A percentile compares a stretch with the other conserved stretches of the same genome.
phyloP scores from a whole-genome alignment of 495 filamentous ascomycete genomes.

The Trichocladium antarcticum region DNA sequence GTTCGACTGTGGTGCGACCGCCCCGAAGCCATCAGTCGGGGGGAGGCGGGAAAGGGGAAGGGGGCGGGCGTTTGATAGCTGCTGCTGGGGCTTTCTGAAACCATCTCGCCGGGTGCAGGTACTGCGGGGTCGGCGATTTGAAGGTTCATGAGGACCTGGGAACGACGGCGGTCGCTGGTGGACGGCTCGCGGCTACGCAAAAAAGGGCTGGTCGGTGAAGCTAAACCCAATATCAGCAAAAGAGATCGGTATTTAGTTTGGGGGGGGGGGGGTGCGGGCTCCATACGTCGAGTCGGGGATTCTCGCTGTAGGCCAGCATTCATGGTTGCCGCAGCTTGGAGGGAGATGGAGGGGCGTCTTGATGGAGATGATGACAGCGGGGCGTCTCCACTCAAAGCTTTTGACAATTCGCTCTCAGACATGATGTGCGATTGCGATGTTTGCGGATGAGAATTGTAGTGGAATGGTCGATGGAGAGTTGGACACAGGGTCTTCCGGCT shows the following conservation, averaged over 20 bases:
- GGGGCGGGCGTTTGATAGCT: slow-evolving; percentile 46
- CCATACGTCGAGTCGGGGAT: slow-evolving; percentile 45
- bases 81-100: slow-evolving; percentile 30
- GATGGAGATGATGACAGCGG: slow-evolving; percentile 42
- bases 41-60: slow-evolving; percentile 45
- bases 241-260: neutral
- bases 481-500: neutral
- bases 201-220: slow-evolving; percentile 45
- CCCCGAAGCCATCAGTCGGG: slow-evolving; percentile 42
- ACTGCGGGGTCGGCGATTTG: slow-evolving; percentile 56
- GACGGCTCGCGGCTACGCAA: slow-evolving; percentile 44
- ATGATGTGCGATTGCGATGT: slow-evolving; percentile 22
- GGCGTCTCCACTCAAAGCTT: slow-evolving; percentile 20
- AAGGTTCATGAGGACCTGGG: slow-evolving; percentile 60
- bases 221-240: slow-evolving; percentile 23
- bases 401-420: slow-evolving; percentile 35
- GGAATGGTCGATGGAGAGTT: neutral
- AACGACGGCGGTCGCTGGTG: slow-evolving; percentile 51
- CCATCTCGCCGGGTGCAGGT: slow-evolving; percentile 54
- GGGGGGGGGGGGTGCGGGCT: neutral
- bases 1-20: slow-evolving; percentile 53
- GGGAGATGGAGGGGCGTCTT: slow-evolving; percentile 49
- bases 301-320: slow-evolving; percentile 59
- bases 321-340: slow-evolving; percentile 56
- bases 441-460: neutral